Percentiles rank a stretch among this genome's conserved stretches.
Conservation (phyloP, 805 yeast genomes). For the Clavispora fructus region DNA sequence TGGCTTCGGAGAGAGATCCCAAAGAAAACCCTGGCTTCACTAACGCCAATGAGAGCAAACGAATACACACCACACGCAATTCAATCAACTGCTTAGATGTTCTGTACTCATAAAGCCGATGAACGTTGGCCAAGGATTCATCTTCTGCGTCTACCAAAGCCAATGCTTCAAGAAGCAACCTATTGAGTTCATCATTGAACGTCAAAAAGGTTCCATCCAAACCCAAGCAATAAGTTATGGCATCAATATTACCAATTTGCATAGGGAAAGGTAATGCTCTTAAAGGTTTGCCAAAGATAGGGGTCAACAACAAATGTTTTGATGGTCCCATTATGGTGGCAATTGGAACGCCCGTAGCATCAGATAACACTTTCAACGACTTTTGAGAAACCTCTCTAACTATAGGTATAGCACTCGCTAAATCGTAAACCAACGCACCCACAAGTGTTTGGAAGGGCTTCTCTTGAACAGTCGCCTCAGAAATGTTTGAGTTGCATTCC, state of each 20-base stretch:
- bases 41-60: constrained; percentile 73
- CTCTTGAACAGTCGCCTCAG: constrained; percentile 57
- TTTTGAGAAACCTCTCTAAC: constrained; percentile 81
- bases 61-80: constrained; percentile 84
- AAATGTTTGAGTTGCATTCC: constrained; percentile 57
- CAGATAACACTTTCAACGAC: constrained; percentile 62
- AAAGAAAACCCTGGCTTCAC: constrained; percentile 79
- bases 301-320: constrained; percentile 75
- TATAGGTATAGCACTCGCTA: constrained; percentile 79
- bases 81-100: constrained; percentile 86
- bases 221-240: constrained; percentile 85
- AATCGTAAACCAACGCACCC: constrained; percentile 87
- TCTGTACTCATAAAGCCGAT: constrained; percentile 76
- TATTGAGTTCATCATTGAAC: constrained; percentile 81
- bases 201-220: constrained; percentile 76
- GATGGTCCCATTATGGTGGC: constrained; percentile 78
- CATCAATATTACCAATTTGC: constrained; percentile 98
- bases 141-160: constrained; percentile 98
- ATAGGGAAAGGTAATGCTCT: constrained; percentile 96
- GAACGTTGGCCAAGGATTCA: constrained; percentile 85
- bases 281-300: constrained; percentile 94
- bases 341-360: constrained; percentile 62
- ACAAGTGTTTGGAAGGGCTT: constrained; percentile 76
- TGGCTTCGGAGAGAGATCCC: constrained; percentile 68
- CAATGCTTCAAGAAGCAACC: constrained; percentile 83